A percentile compares a stretch with the other conserved stretches of the same genome.
phyloP scores from a whole-genome alignment of 1,284 basidiomycete species.

The Xerocomus nothofagi region DNA sequence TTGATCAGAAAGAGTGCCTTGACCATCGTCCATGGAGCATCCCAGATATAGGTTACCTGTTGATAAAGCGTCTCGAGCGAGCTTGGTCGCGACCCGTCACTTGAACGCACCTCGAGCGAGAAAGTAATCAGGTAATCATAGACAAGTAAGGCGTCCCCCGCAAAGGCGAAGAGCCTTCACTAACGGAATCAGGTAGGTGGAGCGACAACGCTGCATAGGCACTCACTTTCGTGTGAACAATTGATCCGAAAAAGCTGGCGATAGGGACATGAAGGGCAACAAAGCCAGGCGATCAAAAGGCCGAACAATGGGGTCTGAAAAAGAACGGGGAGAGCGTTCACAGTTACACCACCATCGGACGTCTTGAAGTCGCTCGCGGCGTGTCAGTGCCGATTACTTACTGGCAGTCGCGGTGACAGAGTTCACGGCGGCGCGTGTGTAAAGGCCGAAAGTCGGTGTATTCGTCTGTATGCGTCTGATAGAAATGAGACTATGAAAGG shows the following conservation, averaged over 20 bases:
- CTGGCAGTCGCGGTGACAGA: background rate
- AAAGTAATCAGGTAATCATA: conserved; percentile 23
- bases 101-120: conserved; percentile 17
- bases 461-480: too few relatives aligned
- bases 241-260: background rate
- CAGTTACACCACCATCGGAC: background rate
- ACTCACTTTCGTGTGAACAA: conserved; percentile 23
- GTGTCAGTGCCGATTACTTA: background rate
- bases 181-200: background rate
- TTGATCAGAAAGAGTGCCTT: conserved; percentile 27
- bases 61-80: background rate
- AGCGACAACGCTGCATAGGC: background rate
- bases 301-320: background rate
- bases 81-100: background rate
- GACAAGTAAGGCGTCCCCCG: conserved; percentile 14
- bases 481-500: background rate
- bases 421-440: background rate
- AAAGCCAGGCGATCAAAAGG: background rate
- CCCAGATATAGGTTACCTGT: conserved; percentile 23
- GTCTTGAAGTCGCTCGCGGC: background rate
- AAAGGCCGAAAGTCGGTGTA: background rate
- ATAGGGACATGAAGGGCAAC: conserved; percentile 9
- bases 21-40: conserved; percentile 13
- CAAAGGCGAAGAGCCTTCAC: conserved; percentile 10
- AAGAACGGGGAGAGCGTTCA: too few relatives aligned